A percentile compares a stretch with the other conserved stretches of the same genome.
Conservation (phyloP, 768 basidiomycete genomes). For the Austroboletus eburneus region DNA sequence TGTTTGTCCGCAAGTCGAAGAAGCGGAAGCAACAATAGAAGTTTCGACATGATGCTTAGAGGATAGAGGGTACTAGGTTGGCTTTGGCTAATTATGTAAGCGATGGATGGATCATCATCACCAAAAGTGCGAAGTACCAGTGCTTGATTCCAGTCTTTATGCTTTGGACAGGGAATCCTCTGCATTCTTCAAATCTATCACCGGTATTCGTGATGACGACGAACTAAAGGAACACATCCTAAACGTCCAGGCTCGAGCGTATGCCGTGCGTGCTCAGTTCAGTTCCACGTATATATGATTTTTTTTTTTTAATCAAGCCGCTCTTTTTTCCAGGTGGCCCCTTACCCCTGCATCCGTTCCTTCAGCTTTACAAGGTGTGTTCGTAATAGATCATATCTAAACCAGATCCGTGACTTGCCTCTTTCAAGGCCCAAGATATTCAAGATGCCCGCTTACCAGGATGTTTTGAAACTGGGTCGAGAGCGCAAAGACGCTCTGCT, state of each 20-base stretch:
- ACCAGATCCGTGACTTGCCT: neutral
- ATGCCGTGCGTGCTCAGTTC: constrained; percentile 20
- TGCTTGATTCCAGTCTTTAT: constrained; percentile 17
- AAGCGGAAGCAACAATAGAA: too few relatives aligned
- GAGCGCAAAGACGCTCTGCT: constrained; percentile 35
- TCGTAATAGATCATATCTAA: neutral
- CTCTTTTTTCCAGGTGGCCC: constrained; percentile 11
- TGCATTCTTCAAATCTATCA: constrained; percentile 28
- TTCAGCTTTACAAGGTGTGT: constrained; percentile 18
- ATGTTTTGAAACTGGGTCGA: constrained; percentile 34
- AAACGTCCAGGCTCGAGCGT: constrained; percentile 31
- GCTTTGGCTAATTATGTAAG: too few relatives aligned
- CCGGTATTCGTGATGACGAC: constrained; percentile 28
- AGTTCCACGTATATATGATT: too few relatives aligned
- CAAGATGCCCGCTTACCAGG: constrained; percentile 17
- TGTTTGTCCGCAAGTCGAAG: too few relatives aligned
- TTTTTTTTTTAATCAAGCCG: neutral
- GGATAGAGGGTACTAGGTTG: too few relatives aligned
- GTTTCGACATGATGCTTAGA: too few relatives aligned
- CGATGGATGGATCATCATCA: too few relatives aligned
- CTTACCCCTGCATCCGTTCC: constrained; percentile 22
- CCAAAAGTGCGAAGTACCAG: neutral
- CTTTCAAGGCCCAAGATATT: constrained; percentile 20
- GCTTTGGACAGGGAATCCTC: constrained; percentile 5
- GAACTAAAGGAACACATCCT: constrained; percentile 32